Evolutionary conservation across 2,329 filamentous ascomycete species (phyloP), one percentile per base, ranked within the genome.

Genomic region (Fusarium lyarnte): DNA sequence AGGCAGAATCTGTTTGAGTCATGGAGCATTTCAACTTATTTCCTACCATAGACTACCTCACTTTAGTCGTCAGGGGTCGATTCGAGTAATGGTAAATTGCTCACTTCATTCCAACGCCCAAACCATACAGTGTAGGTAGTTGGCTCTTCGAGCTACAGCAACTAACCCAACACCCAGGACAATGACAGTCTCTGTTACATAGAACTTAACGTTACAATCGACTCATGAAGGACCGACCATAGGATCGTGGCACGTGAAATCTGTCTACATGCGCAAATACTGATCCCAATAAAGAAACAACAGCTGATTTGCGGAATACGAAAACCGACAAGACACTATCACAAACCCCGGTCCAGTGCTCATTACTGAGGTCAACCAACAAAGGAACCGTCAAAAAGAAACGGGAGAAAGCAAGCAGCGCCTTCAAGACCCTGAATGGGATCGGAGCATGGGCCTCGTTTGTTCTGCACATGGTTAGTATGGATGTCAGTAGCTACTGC

Each of bases 181-280:
- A 39, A 62, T 31, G 27, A 27, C 23, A 25, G 27, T 55, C 23
- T 55, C 25, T 35, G 51, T 62, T 35, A 41, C 55, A 63, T 41
- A 51, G 39, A 42, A 62, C 55, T 66, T 43, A 66, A 66, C 43
- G 65, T 73, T 73, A 55, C 69, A 66, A 25, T 33, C 23, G 55
- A 35, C 27, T 52, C 46, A 53, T 35, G n/a, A 38, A 45, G 27
- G 13, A 51, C 21, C n/a, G 11, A 35, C 21, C n/a, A 55, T 19
- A 31, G 39, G 29, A 27, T 49, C 31, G 55, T 58, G 51, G 43
- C 36, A 45, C 49, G 35, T 58, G 58, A 41, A 47, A 64, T 47
- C 14, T 19, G 21, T 55, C 35, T 43, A 47, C 33, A 54, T 45
- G 49, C 23, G 35, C 35, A 58, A 36, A 65, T 29, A 53, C 23